phyloP scores from a whole-genome alignment of 495 filamentous ascomycete species.

The Penicillium turbatum region DNA sequence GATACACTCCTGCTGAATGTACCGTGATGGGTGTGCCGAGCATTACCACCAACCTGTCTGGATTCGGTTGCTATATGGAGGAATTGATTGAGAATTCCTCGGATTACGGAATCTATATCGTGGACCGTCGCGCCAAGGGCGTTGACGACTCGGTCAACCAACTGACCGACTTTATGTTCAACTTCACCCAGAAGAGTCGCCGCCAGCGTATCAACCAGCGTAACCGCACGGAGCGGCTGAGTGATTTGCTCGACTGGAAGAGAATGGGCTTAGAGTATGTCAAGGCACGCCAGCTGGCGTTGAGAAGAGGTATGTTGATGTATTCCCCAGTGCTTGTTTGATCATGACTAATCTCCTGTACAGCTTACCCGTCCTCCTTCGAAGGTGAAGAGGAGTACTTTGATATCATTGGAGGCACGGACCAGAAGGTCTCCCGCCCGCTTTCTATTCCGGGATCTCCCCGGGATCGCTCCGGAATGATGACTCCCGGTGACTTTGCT shows the following conservation, averaged over 20 bases:
- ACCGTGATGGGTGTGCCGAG: constrained; percentile 99
- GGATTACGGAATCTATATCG: constrained; percentile 98
- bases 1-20: constrained; percentile 96
- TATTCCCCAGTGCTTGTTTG: not conserved
- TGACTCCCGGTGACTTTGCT: constrained; percentile 98
- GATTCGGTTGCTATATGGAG: constrained; percentile 99
- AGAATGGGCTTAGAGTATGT: constrained; percentile 99
- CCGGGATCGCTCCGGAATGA: constrained; percentile 87
- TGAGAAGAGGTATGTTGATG: constrained; percentile 61
- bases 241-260: constrained; percentile 97
- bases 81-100: constrained; percentile 96
- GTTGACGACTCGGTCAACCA: constrained; percentile 97
- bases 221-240: constrained; percentile 93
- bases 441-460: constrained; percentile 92
- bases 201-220: constrained; percentile 97
- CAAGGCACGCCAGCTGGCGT: constrained; percentile 89
- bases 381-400: constrained; percentile 68
- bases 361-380: constrained; percentile 85
- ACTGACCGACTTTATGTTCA: constrained; percentile 86
- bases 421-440: constrained; percentile 89
- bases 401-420: constrained; percentile 81
- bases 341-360: not conserved
- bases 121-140: constrained; percentile 91
- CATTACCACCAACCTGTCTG: constrained; percentile 96
- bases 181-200: constrained; percentile 90